Evolutionary conservation across 148 eudicot species (phyloP).

Genomic region (Dysphania ambrosioides): DNA sequence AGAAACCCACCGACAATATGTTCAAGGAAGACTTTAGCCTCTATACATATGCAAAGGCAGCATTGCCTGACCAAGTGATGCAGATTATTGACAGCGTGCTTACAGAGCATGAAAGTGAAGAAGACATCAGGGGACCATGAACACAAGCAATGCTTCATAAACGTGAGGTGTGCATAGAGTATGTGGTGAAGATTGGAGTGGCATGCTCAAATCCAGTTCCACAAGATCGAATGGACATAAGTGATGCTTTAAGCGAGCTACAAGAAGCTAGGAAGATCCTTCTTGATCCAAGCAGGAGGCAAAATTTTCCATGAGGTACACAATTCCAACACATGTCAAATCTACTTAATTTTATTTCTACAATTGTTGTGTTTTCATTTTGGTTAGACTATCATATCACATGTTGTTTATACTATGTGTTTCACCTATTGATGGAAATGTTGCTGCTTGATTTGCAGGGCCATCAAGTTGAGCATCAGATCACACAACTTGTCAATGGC

Average conservation of each 20-base stretch:
- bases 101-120: background rate
- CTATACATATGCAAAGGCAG: conserved; percentile 7
- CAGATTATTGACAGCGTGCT: conserved; percentile 7
- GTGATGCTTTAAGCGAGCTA: conserved; percentile 8
- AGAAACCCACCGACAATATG: conserved; percentile 9
- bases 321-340: too few species aligned
- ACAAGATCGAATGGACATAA: conserved; percentile 4
- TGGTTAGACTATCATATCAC: too few species aligned
- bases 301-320: too few species aligned
- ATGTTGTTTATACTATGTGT: too few species aligned
- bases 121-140: background rate
- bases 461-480: too few species aligned
- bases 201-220: conserved; percentile 16
- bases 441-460: too few species aligned
- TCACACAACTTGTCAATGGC: too few species aligned
- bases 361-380: too few species aligned
- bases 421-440: too few species aligned
- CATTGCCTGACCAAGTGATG: conserved; percentile 8
- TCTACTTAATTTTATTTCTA: too few species aligned
- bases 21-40: conserved; percentile 17
- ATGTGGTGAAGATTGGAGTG: conserved; percentile 9
- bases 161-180: background rate
- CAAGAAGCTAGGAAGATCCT: conserved; percentile 6
- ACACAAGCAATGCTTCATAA: background rate
- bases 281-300: too few species aligned